These are phyloP conservation scores for Echinochloa phyllopogon DNA, from an alignment of 176 grass and related monocot species.

Conservation along the genomic window DNA sequence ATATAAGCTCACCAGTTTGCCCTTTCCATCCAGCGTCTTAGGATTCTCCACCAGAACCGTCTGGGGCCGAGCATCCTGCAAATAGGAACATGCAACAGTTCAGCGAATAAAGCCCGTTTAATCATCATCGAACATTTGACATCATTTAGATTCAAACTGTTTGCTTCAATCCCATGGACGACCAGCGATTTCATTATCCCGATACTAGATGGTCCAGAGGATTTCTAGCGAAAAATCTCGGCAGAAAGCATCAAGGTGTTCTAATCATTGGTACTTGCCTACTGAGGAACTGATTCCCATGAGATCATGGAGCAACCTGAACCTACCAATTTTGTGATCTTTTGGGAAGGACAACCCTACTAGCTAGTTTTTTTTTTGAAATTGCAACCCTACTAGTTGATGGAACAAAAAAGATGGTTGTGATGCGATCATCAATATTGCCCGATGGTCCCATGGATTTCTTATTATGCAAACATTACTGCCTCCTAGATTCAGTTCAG, in stretches of 20 bases:
- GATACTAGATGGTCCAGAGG: constrained; percentile 9
- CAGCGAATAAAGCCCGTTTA: constrained; percentile 34
- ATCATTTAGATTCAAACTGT: constrained; percentile 41
- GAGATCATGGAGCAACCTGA: constrained; percentile 49
- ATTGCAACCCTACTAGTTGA: too few species aligned
- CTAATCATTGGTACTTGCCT: constrained; percentile 43
- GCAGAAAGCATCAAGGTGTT: not conserved
- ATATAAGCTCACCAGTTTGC: constrained; percentile 55
- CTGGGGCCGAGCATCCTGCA: constrained; percentile 56
- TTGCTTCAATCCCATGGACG: constrained; percentile 3
- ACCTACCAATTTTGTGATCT: constrained; percentile 46
- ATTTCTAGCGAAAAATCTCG: constrained; percentile 26
- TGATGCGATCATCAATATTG: not conserved
- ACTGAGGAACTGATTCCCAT: constrained; percentile 45
- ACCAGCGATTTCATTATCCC: constrained; percentile 1
- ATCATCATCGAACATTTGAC: constrained; percentile 38
- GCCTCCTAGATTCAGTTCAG: not conserved
- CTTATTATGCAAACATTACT: not conserved
- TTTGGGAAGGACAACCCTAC: constrained; percentile 19
- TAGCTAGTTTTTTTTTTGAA: too few species aligned
- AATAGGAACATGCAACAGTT: constrained; percentile 30
- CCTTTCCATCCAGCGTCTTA: constrained; percentile 61
- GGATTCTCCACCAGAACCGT: constrained; percentile 69
- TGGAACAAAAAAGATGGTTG: constrained; percentile 1
- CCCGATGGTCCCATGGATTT: constrained; percentile 3